Conservation (phyloP, 768 basidiomycete species). For the Russula sp. region DNA sequence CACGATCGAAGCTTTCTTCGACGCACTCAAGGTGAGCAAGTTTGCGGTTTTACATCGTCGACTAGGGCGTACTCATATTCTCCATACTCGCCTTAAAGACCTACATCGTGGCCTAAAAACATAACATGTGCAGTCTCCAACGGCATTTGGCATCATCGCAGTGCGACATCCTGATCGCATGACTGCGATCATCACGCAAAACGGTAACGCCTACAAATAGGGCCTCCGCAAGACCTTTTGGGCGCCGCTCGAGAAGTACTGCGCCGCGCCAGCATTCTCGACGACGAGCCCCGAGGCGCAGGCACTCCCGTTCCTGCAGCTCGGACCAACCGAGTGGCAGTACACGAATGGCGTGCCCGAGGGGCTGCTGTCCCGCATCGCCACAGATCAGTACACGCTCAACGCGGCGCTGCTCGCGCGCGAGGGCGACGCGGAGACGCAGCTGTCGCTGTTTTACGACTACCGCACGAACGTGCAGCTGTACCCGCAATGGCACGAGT, state of each 20-base stretch:
- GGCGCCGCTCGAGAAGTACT: constrained; percentile 29
- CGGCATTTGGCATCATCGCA: constrained; percentile 31
- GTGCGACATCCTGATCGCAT: constrained; percentile 36
- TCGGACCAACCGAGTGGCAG: constrained; percentile 2
- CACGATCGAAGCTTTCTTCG: constrained; percentile 37
- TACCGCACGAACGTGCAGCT: constrained; percentile 37
- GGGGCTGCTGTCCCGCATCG: not conserved
- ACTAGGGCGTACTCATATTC: constrained; percentile 39
- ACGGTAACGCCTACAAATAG: constrained; percentile 42
- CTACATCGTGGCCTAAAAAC: no score
- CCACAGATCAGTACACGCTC: constrained; percentile 30
- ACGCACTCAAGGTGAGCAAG: constrained; percentile 32
- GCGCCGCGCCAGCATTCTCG: constrained; percentile 22
- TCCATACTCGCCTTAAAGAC: not conserved
- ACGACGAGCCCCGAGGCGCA: not conserved
- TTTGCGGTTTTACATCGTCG: constrained; percentile 43
- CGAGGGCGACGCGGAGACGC: constrained; percentile 35
- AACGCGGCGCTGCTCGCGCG: constrained; percentile 37
- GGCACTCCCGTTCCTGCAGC: constrained; percentile 1
- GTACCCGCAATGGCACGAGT: constrained; percentile 41
- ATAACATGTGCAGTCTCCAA: constrained; percentile 6
- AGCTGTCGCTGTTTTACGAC: constrained; percentile 37
- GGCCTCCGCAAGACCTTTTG: constrained; percentile 38
- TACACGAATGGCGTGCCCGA: constrained; percentile 3
- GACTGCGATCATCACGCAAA: constrained; percentile 40